A percentile compares a stretch with the other conserved stretches of the same genome.
phyloP scores from a whole-genome alignment of 192 early-diverging fungal genomes.

The Globomyces pollinis-pini region DNA sequence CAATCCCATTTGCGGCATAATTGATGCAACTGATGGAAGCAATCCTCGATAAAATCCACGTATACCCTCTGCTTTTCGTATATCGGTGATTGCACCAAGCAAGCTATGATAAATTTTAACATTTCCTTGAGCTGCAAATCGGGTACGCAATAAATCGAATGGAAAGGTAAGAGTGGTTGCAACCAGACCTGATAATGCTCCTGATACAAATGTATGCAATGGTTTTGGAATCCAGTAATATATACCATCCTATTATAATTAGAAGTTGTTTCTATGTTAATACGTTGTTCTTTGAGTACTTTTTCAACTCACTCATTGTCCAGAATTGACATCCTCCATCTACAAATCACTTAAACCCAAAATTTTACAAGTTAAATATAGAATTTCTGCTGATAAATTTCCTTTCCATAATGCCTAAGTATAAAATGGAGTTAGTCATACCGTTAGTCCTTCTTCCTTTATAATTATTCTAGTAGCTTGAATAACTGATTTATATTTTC shows the following conservation, averaged over 20 bases:
- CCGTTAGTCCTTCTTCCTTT: constrained; percentile 71
- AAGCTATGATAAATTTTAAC: constrained; percentile 61
- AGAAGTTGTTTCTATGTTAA: no score
- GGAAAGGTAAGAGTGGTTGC: constrained; percentile 85
- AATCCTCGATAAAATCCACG: constrained; percentile 81
- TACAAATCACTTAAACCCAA: no score
- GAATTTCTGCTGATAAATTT: constrained; percentile 84
- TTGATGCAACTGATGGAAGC: constrained; percentile 71
- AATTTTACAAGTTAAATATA: constrained; percentile 90
- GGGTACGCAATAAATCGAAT: constrained; percentile 90
- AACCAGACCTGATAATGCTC: constrained; percentile 66
- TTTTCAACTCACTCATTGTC: constrained; percentile 55
- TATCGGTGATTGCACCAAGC: constrained; percentile 53
- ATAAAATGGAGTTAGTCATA: constrained; percentile 24
- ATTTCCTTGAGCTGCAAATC: constrained; percentile 80
- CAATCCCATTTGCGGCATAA: constrained; percentile 93
- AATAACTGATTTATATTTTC: constrained; percentile 57
- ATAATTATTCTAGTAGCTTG: constrained; percentile 64
- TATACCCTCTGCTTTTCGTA: constrained; percentile 65
- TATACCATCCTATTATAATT: neutral
- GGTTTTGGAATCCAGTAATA: constrained; percentile 7
- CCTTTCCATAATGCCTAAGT: constrained; percentile 84
- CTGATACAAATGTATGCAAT: constrained; percentile 52
- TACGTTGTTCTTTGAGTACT: constrained; percentile 12
- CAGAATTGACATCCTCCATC: constrained; percentile 85